A percentile compares a stretch with the other conserved stretches of the same genome.
phyloP scores from a whole-genome alignment of 805 yeast genomes.

The Yamadazyma phyllophila region DNA sequence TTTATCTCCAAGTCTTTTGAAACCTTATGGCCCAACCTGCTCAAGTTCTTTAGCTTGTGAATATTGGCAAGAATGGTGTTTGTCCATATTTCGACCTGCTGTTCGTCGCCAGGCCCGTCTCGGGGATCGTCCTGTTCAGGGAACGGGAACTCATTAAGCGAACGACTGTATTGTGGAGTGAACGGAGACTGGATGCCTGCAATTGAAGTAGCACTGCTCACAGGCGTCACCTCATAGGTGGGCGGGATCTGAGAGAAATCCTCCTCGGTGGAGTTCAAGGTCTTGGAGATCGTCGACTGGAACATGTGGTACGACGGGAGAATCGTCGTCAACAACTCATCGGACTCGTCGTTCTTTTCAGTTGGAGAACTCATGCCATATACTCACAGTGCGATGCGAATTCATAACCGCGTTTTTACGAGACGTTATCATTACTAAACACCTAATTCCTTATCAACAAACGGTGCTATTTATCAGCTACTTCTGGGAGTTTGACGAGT shows the following conservation, averaged over 20 bases:
- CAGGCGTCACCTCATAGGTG: constrained; percentile 28
- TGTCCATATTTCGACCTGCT: constrained; percentile 29
- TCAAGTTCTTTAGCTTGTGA: constrained; percentile 36
- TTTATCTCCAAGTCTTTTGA: constrained; percentile 30
- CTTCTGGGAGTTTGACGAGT: neutral
- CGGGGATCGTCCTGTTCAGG: constrained; percentile 6
- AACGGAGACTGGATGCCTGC: constrained; percentile 17
- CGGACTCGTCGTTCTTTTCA: constrained; percentile 7
- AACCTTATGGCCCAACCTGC: constrained; percentile 25
- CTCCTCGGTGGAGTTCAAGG: constrained; percentile 35
- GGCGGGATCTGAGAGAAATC: constrained; percentile 43
- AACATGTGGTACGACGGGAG: constrained; percentile 47
- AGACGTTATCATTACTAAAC: neutral
- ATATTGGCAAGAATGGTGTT: constrained; percentile 43
- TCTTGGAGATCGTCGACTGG: constrained; percentile 40
- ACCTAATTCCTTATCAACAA: too few relatives aligned
- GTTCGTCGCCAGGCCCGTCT: neutral
- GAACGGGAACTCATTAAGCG: constrained; percentile 17
- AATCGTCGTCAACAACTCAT: constrained; percentile 29
- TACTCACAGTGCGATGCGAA: too few relatives aligned
- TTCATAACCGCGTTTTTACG: neutral
- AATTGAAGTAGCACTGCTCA: constrained; percentile 15
- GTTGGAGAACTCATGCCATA: too few relatives aligned
- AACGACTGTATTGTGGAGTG: constrained; percentile 7
- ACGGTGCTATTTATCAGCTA: too few relatives aligned